Conservation (phyloP, 495 filamentous ascomycete species). For the Podospora comata region DNA sequence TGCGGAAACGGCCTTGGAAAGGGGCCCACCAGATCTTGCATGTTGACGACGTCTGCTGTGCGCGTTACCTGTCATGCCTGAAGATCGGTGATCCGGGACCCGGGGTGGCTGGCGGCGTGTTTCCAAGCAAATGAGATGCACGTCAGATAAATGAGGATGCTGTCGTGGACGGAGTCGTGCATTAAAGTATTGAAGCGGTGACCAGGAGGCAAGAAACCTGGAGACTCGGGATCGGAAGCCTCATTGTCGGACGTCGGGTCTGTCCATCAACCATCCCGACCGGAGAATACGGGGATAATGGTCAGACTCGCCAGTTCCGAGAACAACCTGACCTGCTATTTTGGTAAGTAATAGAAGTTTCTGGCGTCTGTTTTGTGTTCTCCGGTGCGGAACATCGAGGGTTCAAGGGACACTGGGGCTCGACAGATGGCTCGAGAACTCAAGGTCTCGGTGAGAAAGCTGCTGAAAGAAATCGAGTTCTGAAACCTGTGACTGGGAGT, state of each 20-base stretch:
- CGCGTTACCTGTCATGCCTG: not conserved
- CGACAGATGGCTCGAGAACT: not conserved
- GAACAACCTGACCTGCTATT: not conserved
- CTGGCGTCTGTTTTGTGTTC: not conserved
- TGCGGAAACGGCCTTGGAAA: not conserved
- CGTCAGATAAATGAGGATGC: conserved; percentile 10
- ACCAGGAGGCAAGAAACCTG: not conserved
- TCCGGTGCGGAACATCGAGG: not conserved
- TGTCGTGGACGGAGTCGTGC: not conserved
- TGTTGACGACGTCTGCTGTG: conserved; percentile 10
- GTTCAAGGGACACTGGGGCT: not conserved
- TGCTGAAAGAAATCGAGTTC: not conserved
- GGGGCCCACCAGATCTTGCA: conserved; percentile 14
- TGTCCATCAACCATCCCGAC: not conserved
- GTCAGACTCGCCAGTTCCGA: not conserved
- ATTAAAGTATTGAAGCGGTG: not conserved
- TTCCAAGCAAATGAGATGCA: conserved; percentile 11
- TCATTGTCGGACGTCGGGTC: not conserved
- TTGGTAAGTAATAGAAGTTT: not conserved
- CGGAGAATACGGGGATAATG: conserved; percentile 1
- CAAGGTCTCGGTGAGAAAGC: not conserved
- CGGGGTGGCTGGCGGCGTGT: not conserved
- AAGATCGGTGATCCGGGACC: conserved; percentile 4
- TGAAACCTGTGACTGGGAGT: not conserved
- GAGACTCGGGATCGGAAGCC: not conserved